Base-by-base conservation (phyloP, 2,329 filamentous ascomycete genomes). In the Thyridium curvatum region DNA sequence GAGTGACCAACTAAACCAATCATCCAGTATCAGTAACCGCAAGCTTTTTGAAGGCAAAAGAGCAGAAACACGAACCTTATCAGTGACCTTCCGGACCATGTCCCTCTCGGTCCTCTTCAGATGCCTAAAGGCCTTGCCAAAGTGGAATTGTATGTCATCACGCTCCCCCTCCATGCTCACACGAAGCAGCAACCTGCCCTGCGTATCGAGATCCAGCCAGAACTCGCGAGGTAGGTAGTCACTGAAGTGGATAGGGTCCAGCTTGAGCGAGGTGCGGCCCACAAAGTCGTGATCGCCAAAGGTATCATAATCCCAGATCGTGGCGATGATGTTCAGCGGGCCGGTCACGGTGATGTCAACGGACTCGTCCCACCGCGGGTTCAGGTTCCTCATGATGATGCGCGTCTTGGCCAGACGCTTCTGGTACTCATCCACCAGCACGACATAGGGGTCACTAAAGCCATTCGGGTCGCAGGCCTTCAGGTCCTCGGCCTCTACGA, bases 131-230 rank as follows among this genome's bases (percentile, higher is more conserved):
- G 93, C 86, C 64, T 96, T 97, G 52, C 90, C 93, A 61, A 97
- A 97, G 56, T 96, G 91, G 61, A 98, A 98, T 54, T 96, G 87
- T 42, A 98, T 98, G 57, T 98, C 93, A 57, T 98, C 93, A 46
- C 93, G 79, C 64, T 98, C 93, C 37, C 93, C 93, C 65, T 98
- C 93, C 93, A 98, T 98, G 57, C 89, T 96, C 38, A 98, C 89
- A 46, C 91, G 79, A 38, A 98, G 77, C 41, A 98, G 65, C 26
- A 98, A 64, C 37, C 91, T 78, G 8, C 93, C 93, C 60, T 98
- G 93, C 0, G 91, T 95, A 59, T 98, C 93, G 34, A 98, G 76
- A 56, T 97, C 91, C 14, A 98, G 77, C 93, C 93, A 98, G 59
- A 95, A 97, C 60, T 98, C 93, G 46, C 90, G 79, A 13, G 93